Conservation (phyloP, 805 yeast genomes). For the Monosporozyma aerobia region DNA sequence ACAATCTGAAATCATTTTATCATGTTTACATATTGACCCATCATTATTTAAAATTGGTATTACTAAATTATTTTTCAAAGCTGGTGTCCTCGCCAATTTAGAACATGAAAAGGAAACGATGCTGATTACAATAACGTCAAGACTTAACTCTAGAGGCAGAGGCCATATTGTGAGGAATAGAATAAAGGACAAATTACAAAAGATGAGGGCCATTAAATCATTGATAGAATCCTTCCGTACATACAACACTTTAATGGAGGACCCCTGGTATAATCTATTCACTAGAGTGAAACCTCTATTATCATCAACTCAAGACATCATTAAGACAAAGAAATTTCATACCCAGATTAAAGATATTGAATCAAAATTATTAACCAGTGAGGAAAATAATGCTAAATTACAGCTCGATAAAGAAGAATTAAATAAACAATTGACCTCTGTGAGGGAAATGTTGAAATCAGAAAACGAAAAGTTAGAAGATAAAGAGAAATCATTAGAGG, state of each 20-base stretch:
- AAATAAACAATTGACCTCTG: conserved; percentile 23
- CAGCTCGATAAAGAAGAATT: conserved; percentile 20
- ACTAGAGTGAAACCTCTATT: conserved; percentile 67
- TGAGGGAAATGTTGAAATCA: conserved; percentile 30
- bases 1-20: conserved; percentile 59
- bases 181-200: conserved; percentile 41
- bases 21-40: conserved; percentile 60
- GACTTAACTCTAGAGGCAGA: conserved; percentile 54
- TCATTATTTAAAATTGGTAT: conserved; percentile 82
- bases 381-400: conserved; percentile 26
- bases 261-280: conserved; percentile 75
- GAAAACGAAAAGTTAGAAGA: conserved; percentile 38
- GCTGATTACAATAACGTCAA: conserved; percentile 44
- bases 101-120: conserved; percentile 69
- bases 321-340: conserved; percentile 47
- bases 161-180: conserved; percentile 52
- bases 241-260: conserved; percentile 40
- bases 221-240: conserved; percentile 52
- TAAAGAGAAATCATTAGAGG: conserved; percentile 39
- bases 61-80: conserved; percentile 88
- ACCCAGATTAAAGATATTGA: conserved; percentile 48
- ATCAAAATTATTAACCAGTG: conserved; percentile 33
- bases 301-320: conserved; percentile 50
- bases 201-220: conserved; percentile 61
- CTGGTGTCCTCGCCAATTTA: conserved; percentile 87